phyloP scores from a whole-genome alignment of 2,329 filamentous ascomycete genomes.

The Madurella mycetomatis region DNA sequence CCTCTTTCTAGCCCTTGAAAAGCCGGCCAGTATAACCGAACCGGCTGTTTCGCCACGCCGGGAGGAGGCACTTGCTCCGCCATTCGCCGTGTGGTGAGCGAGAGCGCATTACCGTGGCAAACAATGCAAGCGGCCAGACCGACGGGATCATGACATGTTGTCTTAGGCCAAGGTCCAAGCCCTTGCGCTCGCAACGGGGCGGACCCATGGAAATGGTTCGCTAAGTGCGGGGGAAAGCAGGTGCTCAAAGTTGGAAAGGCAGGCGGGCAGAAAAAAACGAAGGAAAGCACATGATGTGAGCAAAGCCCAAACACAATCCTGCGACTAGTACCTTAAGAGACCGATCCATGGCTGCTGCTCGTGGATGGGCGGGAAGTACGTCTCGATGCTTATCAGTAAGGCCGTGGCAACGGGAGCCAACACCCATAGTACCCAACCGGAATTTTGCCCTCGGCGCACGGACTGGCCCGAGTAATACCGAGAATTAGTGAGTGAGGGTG shows the following conservation, averaged over 20 bases:
- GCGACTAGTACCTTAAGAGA: too few relatives aligned
- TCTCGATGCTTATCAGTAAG: background rate
- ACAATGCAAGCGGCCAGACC: background rate
- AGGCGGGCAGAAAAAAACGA: too few relatives aligned
- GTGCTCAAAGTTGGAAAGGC: too few relatives aligned
- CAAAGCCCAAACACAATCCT: too few relatives aligned
- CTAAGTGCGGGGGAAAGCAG: too few relatives aligned
- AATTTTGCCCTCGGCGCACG: constrained; percentile 10
- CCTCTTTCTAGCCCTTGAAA: constrained; percentile 17
- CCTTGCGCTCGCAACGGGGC: background rate
- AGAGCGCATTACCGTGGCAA: background rate
- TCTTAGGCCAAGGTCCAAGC: background rate
- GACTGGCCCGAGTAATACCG: constrained; percentile 2
- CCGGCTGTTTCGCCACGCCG: constrained; percentile 22
- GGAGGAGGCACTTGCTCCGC: background rate
- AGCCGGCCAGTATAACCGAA: constrained; percentile 25
- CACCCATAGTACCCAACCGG: constrained; percentile 1
- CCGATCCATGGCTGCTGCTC: too few relatives aligned
- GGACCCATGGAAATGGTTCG: too few relatives aligned
- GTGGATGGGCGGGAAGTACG: background rate
- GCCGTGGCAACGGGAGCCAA: background rate
- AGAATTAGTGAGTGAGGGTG: background rate
- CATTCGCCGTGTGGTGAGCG: constrained; percentile 3
- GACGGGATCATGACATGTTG: background rate
- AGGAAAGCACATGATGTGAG: too few relatives aligned